Base-by-base conservation (phyloP, 768 basidiomycete species). In the Mycena epipterygia region DNA sequence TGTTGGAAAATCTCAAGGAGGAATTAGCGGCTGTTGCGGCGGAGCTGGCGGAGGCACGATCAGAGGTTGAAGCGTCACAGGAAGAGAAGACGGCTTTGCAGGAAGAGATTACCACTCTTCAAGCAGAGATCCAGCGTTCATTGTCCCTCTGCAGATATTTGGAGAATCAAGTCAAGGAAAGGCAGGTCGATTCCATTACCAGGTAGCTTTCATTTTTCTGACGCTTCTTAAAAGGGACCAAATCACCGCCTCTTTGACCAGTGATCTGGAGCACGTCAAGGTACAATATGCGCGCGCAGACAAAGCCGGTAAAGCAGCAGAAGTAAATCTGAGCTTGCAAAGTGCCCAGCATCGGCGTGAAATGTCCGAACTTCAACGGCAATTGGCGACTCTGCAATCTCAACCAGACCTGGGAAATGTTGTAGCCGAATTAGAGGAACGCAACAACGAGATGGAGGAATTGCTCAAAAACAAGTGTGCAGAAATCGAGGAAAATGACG, bases 401-500 rank as follows among this genome's bases (percentile, higher is more conserved):
- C 84, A 85, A 63, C 88, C 89, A 4, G 86, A 89, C 67, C 83
- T 93, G 30, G 87, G 88, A 65, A 82, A 85, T 8, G 85, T 84
- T 23, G 76, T 94, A 12, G 81, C 81, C 3, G 89, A 92, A 65
- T 83, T 95, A 41, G 87, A 91, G 76, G 91, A 93, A 76, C 89
- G 87, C 72, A 92, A 90, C 74, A 86, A 83, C 39, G 92, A 94
- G 77, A 91, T 94, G 90, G 94, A 95, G 73, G 89, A 90, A 51
- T 81, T 93, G 49, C 81, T 95, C 49, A 85, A 85, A 65, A 83
- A 80, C 48, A 95, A 94, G 79, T 93, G 91, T 68, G 79, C 84
- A 17, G 94, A 95, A 81, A 93, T 95, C 64, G 94, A 95, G 76
- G 93, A 92, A 74, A 93, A 95, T 64, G 94, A 95, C 74, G 94